These are phyloP conservation scores for Tuber melanosporum DNA, from an alignment of 495 filamentous ascomycete species.

Conservation along the genomic window DNA sequence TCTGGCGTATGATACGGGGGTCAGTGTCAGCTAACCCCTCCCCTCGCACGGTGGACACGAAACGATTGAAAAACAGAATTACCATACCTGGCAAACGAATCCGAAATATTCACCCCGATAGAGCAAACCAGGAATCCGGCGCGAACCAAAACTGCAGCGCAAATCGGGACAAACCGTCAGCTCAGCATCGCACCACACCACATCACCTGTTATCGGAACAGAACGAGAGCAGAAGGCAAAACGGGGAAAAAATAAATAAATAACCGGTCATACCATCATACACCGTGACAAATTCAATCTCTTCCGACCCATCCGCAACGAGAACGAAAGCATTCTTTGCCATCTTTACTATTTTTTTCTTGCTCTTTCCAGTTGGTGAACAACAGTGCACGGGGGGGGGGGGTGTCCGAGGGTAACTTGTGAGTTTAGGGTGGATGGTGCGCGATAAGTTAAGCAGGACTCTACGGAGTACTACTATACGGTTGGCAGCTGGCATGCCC, in stretches of 20 bases:
- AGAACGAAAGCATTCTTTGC: conserved; percentile 19
- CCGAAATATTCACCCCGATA: conserved; percentile 16
- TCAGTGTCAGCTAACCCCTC: neutral
- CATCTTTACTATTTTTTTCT: neutral
- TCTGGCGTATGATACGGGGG: neutral
- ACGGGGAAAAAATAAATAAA: neutral
- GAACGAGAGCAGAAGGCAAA: neutral
- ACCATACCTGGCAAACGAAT: neutral
- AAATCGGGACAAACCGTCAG: neutral
- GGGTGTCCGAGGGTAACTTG: neutral
- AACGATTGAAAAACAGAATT: neutral
- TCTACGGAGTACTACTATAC: no score
- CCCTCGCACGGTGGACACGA: neutral
- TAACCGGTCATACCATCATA: conserved; percentile 22
- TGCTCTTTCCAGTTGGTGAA: neutral
- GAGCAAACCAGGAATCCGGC: conserved; percentile 25
- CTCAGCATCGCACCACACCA: neutral
- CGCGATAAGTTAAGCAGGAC: neutral
- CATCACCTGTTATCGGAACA: neutral
- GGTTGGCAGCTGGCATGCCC: neutral
- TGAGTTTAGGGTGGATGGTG: neutral
- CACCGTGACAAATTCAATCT: conserved; percentile 35
- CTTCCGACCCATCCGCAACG: conserved; percentile 30
- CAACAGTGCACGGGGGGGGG: neutral
- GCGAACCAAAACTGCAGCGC: conserved; percentile 21